Percentiles rank a stretch among this genome's conserved stretches.
phyloP scores from a whole-genome alignment of 176 grass and related monocot species.

The Pontederia paniculata region DNA sequence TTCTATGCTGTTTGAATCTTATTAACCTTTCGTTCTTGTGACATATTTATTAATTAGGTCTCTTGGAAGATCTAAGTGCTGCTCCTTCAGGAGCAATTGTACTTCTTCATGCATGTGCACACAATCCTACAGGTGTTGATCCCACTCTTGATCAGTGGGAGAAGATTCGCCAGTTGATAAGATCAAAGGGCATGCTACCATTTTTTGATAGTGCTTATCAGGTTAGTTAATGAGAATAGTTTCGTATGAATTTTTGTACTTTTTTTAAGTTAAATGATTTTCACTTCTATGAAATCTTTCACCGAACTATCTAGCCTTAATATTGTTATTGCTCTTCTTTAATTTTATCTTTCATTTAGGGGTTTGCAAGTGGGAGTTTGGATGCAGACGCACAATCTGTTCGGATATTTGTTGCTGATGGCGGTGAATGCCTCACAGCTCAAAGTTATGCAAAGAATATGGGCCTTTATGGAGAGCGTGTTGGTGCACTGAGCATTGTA shows the following conservation, averaged over 20 bases:
- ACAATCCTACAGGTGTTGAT: slow-evolving; percentile 97
- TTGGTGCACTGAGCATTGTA: slow-evolving; percentile 97
- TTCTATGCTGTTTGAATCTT: neutral
- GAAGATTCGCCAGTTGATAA: slow-evolving; percentile 72
- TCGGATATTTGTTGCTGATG: slow-evolving; percentile 92
- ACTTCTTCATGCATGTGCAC: slow-evolving; percentile 96
- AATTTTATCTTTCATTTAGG: slow-evolving; percentile 19
- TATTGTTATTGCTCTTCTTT: neutral
- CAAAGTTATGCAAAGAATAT: slow-evolving; percentile 99
- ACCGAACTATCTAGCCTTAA: no score
- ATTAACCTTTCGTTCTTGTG: neutral
- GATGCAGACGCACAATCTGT: slow-evolving; percentile 87
- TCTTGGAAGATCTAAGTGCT: slow-evolving; percentile 68
- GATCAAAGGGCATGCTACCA: slow-evolving; percentile 79
- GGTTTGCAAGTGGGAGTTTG: slow-evolving; percentile 96
- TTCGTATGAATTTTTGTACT: no score
- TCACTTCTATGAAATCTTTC: no score
- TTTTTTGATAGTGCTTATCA: slow-evolving; percentile 99
- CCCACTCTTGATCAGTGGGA: slow-evolving; percentile 86
- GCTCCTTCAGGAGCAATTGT: slow-evolving; percentile 82
- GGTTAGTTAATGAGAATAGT: slow-evolving; percentile 22
- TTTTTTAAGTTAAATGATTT: no score
- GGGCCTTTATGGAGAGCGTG: slow-evolving; percentile 95
- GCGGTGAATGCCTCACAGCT: slow-evolving; percentile 84
- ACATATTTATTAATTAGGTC: slow-evolving; percentile 32